Evolutionary conservation across 176 grass and related monocot genomes (phyloP), one percentile per base, ranked within the genome.

Genomic region (Musa beccarii): DNA sequence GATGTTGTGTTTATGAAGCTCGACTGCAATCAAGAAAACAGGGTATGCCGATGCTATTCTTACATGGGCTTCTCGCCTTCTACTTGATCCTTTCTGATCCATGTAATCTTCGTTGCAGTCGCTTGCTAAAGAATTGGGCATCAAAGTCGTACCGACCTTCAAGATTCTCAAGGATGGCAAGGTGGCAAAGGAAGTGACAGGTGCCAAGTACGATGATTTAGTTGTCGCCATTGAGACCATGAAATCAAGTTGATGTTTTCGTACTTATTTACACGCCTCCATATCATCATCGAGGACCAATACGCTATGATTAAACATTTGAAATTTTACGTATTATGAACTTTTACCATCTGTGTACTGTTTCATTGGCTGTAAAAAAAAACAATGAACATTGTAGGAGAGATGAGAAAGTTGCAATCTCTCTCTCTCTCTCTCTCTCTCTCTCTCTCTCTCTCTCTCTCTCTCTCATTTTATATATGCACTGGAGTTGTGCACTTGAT

Each of bases 11-110:
- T 99, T 81, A 86, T 95, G 49, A 99, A 99, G 71, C 96, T 99
- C 15, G 96, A 99, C 69, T 99, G 91, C 85, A 95, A 95, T 80
- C 82, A 99, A 68, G 96, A 95, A 66, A 99, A 99, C 71, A 99
- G 19, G 85, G 96, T 94, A 24, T 26, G 9, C 22, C 63, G 56
- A 21, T n/a, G 11, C 3, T 62, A 25, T 62, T 82, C 57, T 17
- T 52, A 23, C 53, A 49, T 67, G 16, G 1, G 17, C 14, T 50
- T 64, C 19, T 53, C 8, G 56, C 56, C 53, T 23, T 34, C 1
- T 43, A 43, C 34, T 43, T 49, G 17, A 11, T 1, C 67, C 26
- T 54, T 85, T 29, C 78, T 64, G 25, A 55, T 83, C 51, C 52
- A 2, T 76, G 54, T 8, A 57, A 66, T 73, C 81, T 34, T 64